A percentile compares a stretch with the other conserved stretches of the same genome.
Conservation (phyloP, 169 alveolate genomes). For the Eimeria praecox region DNA sequence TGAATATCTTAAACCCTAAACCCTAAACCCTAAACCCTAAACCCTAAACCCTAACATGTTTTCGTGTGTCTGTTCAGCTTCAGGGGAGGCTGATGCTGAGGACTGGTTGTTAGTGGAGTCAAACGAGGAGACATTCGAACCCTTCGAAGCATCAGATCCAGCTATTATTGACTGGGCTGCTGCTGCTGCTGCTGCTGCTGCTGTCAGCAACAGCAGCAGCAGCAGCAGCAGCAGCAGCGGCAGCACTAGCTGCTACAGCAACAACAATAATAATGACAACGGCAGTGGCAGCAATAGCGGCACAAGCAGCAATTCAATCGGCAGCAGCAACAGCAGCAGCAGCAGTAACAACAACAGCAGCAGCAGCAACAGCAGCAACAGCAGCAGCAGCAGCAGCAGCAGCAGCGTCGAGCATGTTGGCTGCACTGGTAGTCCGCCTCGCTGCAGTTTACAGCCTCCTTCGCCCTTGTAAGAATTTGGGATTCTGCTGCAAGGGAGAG, state of each 20-base stretch:
- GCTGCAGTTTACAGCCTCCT: neutral
- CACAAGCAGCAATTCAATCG: slow-evolving; percentile 8
- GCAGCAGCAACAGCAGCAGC: slow-evolving; percentile 3
- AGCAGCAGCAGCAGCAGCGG: slow-evolving; percentile 42
- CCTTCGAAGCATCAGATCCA: neutral
- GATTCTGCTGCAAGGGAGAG: too few species aligned
- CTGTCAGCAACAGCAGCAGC: neutral
- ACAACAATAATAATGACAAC: neutral
- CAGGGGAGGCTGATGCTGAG: neutral
- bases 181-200: neutral
- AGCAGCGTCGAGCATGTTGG: neutral
- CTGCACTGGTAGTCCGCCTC: neutral
- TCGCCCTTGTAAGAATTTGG: neutral
- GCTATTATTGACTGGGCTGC: slow-evolving; percentile 25
- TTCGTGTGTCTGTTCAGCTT: too few species aligned
- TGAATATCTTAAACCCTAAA: too few species aligned
- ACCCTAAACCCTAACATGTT: too few species aligned
- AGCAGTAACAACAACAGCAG: neutral
- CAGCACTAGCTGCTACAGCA: neutral
- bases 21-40: too few species aligned
- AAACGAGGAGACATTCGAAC: neutral
- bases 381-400: slow-evolving; percentile 24
- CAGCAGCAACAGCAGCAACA: slow-evolving; percentile 15
- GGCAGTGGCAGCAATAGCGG: neutral
- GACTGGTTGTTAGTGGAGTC: slow-evolving; percentile 41